Conservation (phyloP, 495 filamentous ascomycete species). For the Penicillium coprophilum region DNA sequence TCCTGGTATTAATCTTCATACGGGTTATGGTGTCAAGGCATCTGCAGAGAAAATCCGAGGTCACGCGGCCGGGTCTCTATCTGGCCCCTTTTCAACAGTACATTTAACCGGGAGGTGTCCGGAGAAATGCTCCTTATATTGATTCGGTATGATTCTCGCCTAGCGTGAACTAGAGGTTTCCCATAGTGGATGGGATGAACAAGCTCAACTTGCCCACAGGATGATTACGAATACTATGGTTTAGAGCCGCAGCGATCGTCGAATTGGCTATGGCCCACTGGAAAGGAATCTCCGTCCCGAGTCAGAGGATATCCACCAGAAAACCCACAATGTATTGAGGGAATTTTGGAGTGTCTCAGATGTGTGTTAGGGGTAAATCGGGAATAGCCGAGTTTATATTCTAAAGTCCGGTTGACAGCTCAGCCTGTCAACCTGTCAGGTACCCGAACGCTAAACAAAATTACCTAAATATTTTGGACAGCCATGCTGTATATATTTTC, state of each 20-base stretch:
- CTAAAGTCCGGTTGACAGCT: background rate
- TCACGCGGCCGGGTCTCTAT: background rate
- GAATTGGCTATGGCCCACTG: background rate
- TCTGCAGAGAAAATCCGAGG: background rate
- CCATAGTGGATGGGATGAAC: slow-evolving; percentile 11
- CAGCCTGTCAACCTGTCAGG: background rate
- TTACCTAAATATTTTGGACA: too few species aligned
- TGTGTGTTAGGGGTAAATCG: slow-evolving; percentile 1
- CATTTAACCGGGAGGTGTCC: background rate
- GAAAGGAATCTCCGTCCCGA: slow-evolving; percentile 4
- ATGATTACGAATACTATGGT: slow-evolving; percentile 15
- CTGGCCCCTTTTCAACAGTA: background rate
- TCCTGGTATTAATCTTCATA: too few species aligned
- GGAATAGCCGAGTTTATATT: background rate
- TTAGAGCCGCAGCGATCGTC: slow-evolving; percentile 24
- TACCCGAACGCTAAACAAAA: background rate
- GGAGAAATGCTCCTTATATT: background rate
- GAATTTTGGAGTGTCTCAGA: slow-evolving; percentile 1
- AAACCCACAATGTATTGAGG: background rate
- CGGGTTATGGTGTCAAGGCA: too few species aligned
- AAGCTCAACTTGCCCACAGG: slow-evolving; percentile 2
- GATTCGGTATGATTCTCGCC: background rate
- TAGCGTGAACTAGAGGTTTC: slow-evolving; percentile 9
- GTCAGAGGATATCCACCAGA: too few species aligned
- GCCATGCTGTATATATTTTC: too few species aligned